Evolutionary conservation across 495 filamentous ascomycete genomes (phyloP).

Genomic region (Penicillium coffeae): DNA sequence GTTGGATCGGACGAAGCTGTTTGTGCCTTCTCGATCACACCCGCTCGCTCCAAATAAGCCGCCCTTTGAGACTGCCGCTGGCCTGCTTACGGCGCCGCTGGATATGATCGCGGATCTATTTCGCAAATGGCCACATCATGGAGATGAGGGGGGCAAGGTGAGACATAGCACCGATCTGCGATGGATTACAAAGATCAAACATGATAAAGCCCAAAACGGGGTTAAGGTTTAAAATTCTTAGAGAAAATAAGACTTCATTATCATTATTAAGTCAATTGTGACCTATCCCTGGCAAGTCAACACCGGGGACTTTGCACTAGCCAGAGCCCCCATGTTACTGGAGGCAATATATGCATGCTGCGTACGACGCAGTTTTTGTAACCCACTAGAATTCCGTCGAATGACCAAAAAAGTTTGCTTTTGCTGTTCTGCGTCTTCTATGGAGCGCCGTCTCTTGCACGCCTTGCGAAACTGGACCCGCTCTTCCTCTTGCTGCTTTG

Average conservation of each 20-base stretch:
- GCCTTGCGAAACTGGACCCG: conserved; percentile 38
- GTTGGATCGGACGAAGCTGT: conserved; percentile 55
- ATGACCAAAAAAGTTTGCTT: background rate
- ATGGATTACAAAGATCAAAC: background rate
- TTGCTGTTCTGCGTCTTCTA: conserved; percentile 4
- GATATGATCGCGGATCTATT: conserved; percentile 27
- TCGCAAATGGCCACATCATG: conserved; percentile 26
- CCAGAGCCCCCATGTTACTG: conserved; percentile 1
- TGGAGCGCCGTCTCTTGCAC: conserved; percentile 28
- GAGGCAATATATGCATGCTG: conserved; percentile 12
- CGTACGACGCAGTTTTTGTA: conserved; percentile 16
- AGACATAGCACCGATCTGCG: background rate
- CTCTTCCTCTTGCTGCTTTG: conserved; percentile 37
- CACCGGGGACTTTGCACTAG: conserved; percentile 7
- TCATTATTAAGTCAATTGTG: background rate
- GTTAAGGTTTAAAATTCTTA: background rate
- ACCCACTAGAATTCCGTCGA: conserved; percentile 3
- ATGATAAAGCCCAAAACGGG: background rate
- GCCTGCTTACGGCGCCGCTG: conserved; percentile 23
- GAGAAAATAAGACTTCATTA: background rate
- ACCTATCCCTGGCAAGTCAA: conserved; percentile 14
- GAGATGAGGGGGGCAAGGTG: background rate
- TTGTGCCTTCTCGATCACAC: conserved; percentile 56
- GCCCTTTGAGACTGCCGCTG: conserved; percentile 24
- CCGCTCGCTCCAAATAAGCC: conserved; percentile 31